phyloP scores from a whole-genome alignment of 352 stramenopile genomes.

The Phytopythium boreale region DNA sequence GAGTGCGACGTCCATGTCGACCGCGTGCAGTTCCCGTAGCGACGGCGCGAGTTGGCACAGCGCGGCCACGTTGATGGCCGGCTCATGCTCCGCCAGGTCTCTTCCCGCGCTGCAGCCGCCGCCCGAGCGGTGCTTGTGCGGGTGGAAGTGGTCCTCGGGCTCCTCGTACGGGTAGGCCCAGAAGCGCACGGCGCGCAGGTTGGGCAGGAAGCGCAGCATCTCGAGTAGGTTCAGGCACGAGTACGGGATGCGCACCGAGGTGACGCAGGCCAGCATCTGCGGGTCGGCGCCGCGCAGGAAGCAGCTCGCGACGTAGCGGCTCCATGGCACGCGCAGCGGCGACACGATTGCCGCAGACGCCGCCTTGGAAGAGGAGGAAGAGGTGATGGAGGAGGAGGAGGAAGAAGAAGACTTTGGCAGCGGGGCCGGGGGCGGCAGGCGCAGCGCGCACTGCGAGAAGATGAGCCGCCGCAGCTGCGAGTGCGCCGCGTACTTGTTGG shows the following conservation, averaged over 20 bases:
- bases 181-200: slow-evolving; percentile 30
- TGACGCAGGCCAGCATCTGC: slow-evolving; percentile 28
- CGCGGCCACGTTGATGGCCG: slow-evolving; percentile 33
- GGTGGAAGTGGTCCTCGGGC: slow-evolving; percentile 11
- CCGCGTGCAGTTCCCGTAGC: slow-evolving; percentile 36
- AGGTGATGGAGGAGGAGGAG: neutral
- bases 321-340: slow-evolving; percentile 6
- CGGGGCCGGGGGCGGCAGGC: slow-evolving; percentile 26
- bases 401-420: slow-evolving; percentile 1
- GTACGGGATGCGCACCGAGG: slow-evolving; percentile 26
- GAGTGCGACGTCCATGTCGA: slow-evolving; percentile 27
- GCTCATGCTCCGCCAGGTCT: slow-evolving; percentile 20
- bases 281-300: slow-evolving; percentile 29
- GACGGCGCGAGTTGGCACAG: slow-evolving; percentile 25
- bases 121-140: slow-evolving; percentile 1
- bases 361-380: neutral
- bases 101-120: neutral
- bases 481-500: slow-evolving; percentile 19
- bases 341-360: neutral
- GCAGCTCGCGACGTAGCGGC: slow-evolving; percentile 28
- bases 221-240: slow-evolving; percentile 38
- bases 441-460: slow-evolving; percentile 32
- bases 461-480: slow-evolving; percentile 47
- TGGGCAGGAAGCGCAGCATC: slow-evolving; percentile 31
- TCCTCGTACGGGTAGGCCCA: slow-evolving; percentile 41